A percentile compares a stretch with the other conserved stretches of the same genome.
Conservation (phyloP, 495 filamentous ascomycete species). For the Elasticomyces elasticus region DNA sequence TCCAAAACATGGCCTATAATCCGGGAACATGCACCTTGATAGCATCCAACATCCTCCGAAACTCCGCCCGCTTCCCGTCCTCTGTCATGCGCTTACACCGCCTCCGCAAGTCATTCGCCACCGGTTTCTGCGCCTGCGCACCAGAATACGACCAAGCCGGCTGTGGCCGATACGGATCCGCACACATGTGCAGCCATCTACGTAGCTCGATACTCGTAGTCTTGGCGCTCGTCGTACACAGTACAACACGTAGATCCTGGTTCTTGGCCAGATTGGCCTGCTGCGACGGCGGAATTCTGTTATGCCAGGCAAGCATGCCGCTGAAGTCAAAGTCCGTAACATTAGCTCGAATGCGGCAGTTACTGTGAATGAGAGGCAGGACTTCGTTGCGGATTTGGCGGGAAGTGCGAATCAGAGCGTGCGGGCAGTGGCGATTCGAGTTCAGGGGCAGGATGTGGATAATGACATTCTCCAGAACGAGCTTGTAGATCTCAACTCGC, state of each 20-base stretch:
- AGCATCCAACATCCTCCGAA: slow-evolving; percentile 14
- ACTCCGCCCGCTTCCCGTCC: slow-evolving; percentile 15
- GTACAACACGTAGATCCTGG: slow-evolving; percentile 1
- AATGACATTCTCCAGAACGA: slow-evolving; percentile 8
- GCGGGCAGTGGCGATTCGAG: not conserved
- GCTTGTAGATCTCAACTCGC: slow-evolving; percentile 18
- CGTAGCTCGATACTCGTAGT: not conserved
- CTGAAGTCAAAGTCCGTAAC: slow-evolving; percentile 19
- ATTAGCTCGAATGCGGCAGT: slow-evolving; percentile 12
- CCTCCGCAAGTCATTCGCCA: slow-evolving; percentile 19
- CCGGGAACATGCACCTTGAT: slow-evolving; percentile 8
- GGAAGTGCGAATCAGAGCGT: slow-evolving; percentile 10
- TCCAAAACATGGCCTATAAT: not conserved
- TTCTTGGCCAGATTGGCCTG: slow-evolving; percentile 13
- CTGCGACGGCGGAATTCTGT: slow-evolving; percentile 11
- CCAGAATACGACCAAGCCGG: slow-evolving; percentile 16
- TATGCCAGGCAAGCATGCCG: slow-evolving; percentile 15
- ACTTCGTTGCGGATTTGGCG: slow-evolving; percentile 18
- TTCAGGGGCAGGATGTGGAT: slow-evolving; percentile 15
- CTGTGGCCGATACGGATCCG: slow-evolving; percentile 12
- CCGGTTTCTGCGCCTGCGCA: not conserved
- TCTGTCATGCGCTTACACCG: slow-evolving; percentile 13
- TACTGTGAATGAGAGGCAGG: slow-evolving; percentile 17
- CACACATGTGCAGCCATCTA: slow-evolving; percentile 16
- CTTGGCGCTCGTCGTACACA: slow-evolving; percentile 1